phyloP scores from a whole-genome alignment of 306 rosid species.

The Sicyos edulis region DNA sequence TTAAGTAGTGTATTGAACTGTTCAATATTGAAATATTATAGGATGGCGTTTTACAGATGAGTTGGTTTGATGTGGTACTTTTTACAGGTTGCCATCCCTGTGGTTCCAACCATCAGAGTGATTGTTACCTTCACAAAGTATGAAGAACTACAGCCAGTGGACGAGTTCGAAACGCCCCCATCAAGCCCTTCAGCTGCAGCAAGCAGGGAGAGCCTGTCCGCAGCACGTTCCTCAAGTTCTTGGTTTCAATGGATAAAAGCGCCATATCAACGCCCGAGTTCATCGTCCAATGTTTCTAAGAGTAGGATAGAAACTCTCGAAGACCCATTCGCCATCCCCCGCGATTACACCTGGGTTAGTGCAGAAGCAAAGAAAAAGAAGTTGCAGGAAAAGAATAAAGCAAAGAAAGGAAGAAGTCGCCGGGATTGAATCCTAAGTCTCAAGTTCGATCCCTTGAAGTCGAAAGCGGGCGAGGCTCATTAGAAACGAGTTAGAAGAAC shows the following conservation, averaged over 20 bases:
- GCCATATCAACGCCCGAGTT: constrained; percentile 63
- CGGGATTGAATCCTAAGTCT: constrained; percentile 29
- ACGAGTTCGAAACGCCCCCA: constrained; percentile 81
- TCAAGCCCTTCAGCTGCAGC: constrained; percentile 62
- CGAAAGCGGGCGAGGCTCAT: background rate
- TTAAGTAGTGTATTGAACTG: background rate
- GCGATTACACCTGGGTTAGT: constrained; percentile 75
- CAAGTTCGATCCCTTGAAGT: background rate
- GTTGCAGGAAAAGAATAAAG: constrained; percentile 86
- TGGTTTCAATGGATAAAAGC: constrained; percentile 99
- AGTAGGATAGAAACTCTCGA: constrained; percentile 71
- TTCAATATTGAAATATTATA: background rate
- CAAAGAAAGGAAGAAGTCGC: constrained; percentile 75
- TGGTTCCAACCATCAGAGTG: constrained; percentile 91
- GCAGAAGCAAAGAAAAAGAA: constrained; percentile 81
- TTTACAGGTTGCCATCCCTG: constrained; percentile 91
- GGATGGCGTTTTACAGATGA: constrained; percentile 5
- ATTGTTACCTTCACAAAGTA: constrained; percentile 85
- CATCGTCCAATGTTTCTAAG: constrained; percentile 50
- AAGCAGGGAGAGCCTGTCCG: constrained; percentile 61
- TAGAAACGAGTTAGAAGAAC: constrained; percentile 11
- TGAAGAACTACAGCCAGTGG: constrained; percentile 76
- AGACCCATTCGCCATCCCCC: constrained; percentile 84
- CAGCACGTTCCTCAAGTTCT: constrained; percentile 38
- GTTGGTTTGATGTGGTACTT: background rate